phyloP scores from a whole-genome alignment of 768 basidiomycete species.

The Lyophyllum decastes region DNA sequence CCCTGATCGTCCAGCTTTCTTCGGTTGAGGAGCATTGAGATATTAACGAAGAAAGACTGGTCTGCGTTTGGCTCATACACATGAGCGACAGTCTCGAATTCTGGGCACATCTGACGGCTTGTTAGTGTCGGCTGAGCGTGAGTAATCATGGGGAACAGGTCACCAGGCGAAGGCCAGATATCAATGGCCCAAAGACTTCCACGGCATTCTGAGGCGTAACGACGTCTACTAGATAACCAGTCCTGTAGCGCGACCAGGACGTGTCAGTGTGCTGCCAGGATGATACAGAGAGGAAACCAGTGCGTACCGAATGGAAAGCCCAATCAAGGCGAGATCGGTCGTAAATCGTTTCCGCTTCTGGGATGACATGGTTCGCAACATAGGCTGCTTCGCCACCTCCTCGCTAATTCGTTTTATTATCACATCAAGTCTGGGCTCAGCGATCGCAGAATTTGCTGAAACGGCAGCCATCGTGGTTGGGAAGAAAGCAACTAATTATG shows the following conservation, averaged over 20 bases:
- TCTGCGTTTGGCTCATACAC: constrained; percentile 45
- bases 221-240: constrained; percentile 54
- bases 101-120: constrained; percentile 1
- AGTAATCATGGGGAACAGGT: too few relatives aligned
- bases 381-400: constrained; percentile 7
- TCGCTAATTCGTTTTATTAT: constrained; percentile 9
- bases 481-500: neutral
- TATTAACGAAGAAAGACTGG: constrained; percentile 61
- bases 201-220: constrained; percentile 36
- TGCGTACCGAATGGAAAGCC: constrained; percentile 39
- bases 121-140: neutral
- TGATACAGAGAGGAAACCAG: neutral
- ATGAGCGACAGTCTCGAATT: constrained; percentile 44
- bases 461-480: neutral
- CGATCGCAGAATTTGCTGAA: neutral
- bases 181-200: constrained; percentile 33
- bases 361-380: constrained; percentile 16
- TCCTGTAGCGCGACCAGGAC: constrained; percentile 27
- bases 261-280: neutral
- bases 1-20: neutral
- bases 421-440: neutral
- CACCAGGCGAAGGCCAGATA: constrained; percentile 41
- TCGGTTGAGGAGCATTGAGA: constrained; percentile 18
- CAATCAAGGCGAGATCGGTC: constrained; percentile 43
- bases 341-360: constrained; percentile 31